Conservation (phyloP, 1,284 basidiomycete genomes). For the Fomitopsis pinicola region DNA sequence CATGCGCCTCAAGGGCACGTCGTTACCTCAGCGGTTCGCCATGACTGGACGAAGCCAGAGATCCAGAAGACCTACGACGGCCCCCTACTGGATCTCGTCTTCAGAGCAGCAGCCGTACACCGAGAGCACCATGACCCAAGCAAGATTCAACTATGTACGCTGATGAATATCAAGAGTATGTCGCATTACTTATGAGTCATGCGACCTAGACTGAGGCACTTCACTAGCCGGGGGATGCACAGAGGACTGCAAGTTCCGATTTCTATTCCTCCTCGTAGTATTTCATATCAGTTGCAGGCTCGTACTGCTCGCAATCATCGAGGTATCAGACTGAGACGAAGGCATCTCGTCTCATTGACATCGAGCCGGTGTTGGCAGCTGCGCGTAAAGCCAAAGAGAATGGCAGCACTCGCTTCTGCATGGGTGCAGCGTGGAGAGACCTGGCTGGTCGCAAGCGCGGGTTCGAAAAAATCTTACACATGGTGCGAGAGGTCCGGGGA, state of each 20-base stretch:
- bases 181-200: constrained; percentile 14
- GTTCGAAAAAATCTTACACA: constrained; percentile 90
- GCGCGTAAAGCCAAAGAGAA: constrained; percentile 94
- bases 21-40: constrained; percentile 33
- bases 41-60: constrained; percentile 66
- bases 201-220: neutral
- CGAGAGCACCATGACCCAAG: constrained; percentile 82
- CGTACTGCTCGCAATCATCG: constrained; percentile 97
- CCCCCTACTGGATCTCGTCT: constrained; percentile 85
- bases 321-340: constrained; percentile 87
- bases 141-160: constrained; percentile 93
- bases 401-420: constrained; percentile 96
- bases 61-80: constrained; percentile 75
- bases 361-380: constrained; percentile 89
- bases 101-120: constrained; percentile 80
- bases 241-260: constrained; percentile 80
- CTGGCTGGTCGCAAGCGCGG: constrained; percentile 91
- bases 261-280: neutral
- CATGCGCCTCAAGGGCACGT: constrained; percentile 37
- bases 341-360: constrained; percentile 84
- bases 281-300: constrained; percentile 45
- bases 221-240: constrained; percentile 84
- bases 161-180: constrained; percentile 99
- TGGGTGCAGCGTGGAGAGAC: constrained; percentile 99
- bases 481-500: constrained; percentile 85